Evolutionary conservation across 805 yeast species (phyloP), one percentile per base, ranked within the genome.

Genomic region (Ogataea minuta): DNA sequence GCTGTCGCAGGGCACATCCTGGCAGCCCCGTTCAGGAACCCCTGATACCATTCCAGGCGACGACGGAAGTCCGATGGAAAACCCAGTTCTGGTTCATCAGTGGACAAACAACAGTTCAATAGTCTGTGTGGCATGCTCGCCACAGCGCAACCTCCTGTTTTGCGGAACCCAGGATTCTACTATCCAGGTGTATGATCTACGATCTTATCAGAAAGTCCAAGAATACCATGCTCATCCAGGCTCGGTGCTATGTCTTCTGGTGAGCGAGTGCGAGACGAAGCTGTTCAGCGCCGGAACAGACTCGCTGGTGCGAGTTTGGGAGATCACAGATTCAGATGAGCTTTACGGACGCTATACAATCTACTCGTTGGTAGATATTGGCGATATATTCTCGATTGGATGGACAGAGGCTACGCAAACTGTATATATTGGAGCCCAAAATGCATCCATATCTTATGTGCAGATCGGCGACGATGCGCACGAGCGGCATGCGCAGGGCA

Each of bases 111-210:
- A 72, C 2, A 79, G 77, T 50, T 81, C 95, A 1, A 81, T 90
- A 12, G 71, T 93, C 6, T 82, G 95, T 34, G 76, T 79, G 3
- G 73, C 76, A 6, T 72, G 84, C 7, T 79, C 84, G 15, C 84
- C 86, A 0, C 59, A 62, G 19, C 67, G 71, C 42, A 71, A 72
- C 23, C 60, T 83, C 6, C 48, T 91, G 4, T 84, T 86, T 57
- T 93, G 95, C 39, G 99, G 99, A 8, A 88, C 96, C 1, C 95
- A 90, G 49, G 86, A 85, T 53, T 85, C 93, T 9, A 76, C 76
- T 48, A 82, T 91, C 28, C 62, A 86, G 27, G 81, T 86, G 1
- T 80, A 74, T 54, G 91, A 87, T 52, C 64, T 84, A 38, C 62
- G 60, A 4, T 79, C 84, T 1, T 91, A 77, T 58, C 79, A 80